Percentiles rank a stretch among this genome's conserved stretches.
These are phyloP conservation scores for Penicillium corylophilum DNA, from an alignment of 2,329 filamentous ascomycete genomes.

Conservation along the genomic window DNA sequence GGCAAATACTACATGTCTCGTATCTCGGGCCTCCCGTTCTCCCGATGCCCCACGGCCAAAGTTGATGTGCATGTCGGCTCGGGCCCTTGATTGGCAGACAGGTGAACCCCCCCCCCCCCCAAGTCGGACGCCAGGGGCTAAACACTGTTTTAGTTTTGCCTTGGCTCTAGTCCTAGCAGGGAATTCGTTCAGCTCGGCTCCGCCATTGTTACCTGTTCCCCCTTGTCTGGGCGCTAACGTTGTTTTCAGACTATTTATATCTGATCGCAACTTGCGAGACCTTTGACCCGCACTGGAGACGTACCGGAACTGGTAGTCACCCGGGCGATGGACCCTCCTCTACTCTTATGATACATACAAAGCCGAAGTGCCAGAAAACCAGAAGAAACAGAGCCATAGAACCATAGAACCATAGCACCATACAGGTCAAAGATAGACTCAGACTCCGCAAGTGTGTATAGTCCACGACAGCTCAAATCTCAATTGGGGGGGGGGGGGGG, in stretches of 20 bases:
- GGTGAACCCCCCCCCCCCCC: background rate
- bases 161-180: background rate
- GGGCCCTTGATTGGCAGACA: background rate
- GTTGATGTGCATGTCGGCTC: background rate
- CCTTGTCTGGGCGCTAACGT: conserved; percentile 15
- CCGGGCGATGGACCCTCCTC: conserved; percentile 4
- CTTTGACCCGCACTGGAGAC: conserved; percentile 1
- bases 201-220: background rate
- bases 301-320: conserved; percentile 12
- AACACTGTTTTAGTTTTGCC: background rate
- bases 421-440: too few species aligned
- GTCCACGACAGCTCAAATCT: background rate
- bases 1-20: too few species aligned
- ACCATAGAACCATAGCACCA: too few species aligned
- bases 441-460: too few species aligned
- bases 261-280: conserved; percentile 17
- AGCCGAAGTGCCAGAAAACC: too few species aligned
- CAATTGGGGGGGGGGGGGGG: too few species aligned
- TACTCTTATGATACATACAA: background rate
- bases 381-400: too few species aligned
- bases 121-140: background rate
- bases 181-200: background rate
- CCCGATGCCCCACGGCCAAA: background rate
- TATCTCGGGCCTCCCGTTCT: background rate
- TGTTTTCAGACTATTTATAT: conserved; percentile 23